Evolutionary conservation across 352 stramenopile genomes (phyloP), one percentile per base, ranked within the genome.

Genomic region (Pythium oligandrum): DNA sequence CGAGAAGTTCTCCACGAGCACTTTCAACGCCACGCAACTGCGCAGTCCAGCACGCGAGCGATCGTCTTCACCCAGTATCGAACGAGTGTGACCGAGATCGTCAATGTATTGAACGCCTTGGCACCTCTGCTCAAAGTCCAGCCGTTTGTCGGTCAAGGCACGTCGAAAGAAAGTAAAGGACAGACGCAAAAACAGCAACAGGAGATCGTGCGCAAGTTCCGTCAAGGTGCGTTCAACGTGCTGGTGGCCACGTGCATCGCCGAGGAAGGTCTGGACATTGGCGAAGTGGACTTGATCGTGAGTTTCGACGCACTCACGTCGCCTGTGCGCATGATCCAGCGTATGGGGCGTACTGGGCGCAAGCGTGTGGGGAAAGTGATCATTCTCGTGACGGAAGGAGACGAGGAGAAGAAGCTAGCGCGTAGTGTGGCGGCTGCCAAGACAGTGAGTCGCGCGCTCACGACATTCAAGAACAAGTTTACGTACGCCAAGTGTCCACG

Each of bases 51-150:
- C 38, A 98, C 96, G 4, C 74, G 96, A 8, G 96, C 88, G 4
- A 99, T 99, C 55, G 94, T 99, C 3, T 99, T 99, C 67, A 98
- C 95, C 5, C 92, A 99, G 58, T 98, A 94, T 64, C 83, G 97
- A 56, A 86, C 89, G 40, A 98, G 86, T 53, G 96, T 99, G 1
- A 73, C 67, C 4, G 95, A 98, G 61, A 98, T 99, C 55, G 86
- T 98, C 2, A 64, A 61, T 4, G 61, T 96, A 26, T 57, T 98
- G 10, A 61, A 66, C 2, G 67, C 73, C 10, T 65, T 92, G 12
- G 58, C 77, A 17, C 82, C 75, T 34, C 63, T 96, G n/a, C 55
- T 98, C 30, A 91, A 93, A 63, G 83, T 89, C 0, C 78, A 96
- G 48, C 78, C 87, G 40, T 98, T 98, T 65, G 87, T 99, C 44